These are phyloP conservation scores for Pisolithus tinctorius DNA, from an alignment of 768 basidiomycete genomes.

Conservation along the genomic window DNA sequence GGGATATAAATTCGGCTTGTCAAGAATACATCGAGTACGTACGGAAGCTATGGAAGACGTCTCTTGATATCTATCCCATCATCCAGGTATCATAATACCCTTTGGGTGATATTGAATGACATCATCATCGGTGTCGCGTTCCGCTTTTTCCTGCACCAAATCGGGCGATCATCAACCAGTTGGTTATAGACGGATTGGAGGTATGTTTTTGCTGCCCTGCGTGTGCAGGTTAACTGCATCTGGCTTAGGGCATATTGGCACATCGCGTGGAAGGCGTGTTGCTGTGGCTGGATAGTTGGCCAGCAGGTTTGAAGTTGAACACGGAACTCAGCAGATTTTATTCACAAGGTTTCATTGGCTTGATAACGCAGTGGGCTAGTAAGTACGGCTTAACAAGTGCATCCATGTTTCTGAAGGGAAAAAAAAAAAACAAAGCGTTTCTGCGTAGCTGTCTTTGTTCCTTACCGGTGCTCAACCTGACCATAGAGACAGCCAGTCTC, in stretches of 20 bases:
- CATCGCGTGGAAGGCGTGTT: constrained; percentile 45
- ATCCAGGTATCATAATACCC: constrained; percentile 77
- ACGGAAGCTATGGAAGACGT: neutral
- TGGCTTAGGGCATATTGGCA: constrained; percentile 17
- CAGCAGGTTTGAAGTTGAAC: constrained; percentile 92
- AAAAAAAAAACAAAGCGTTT: constrained; percentile 6
- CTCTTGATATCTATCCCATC: neutral
- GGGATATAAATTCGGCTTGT: constrained; percentile 34
- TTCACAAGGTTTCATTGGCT: constrained; percentile 58
- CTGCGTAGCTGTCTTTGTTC: constrained; percentile 16
- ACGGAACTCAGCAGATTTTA: constrained; percentile 87
- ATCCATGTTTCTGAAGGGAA: neutral
- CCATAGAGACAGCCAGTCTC: constrained; percentile 30
- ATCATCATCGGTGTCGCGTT: constrained; percentile 75
- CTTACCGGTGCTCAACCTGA: constrained; percentile 19
- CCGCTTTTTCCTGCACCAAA: constrained; percentile 70
- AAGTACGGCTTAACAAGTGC: constrained; percentile 20
- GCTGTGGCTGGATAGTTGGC: constrained; percentile 91
- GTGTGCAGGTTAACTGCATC: neutral
- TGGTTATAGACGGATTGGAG: constrained; percentile 32
- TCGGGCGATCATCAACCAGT: constrained; percentile 36
- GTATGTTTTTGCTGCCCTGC: constrained; percentile 22
- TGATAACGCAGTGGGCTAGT: constrained; percentile 73
- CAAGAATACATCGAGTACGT: constrained; percentile 63
- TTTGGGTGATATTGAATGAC: constrained; percentile 92